Conservation (phyloP, 345 rosid genomes). For the Linum lewisii region DNA sequence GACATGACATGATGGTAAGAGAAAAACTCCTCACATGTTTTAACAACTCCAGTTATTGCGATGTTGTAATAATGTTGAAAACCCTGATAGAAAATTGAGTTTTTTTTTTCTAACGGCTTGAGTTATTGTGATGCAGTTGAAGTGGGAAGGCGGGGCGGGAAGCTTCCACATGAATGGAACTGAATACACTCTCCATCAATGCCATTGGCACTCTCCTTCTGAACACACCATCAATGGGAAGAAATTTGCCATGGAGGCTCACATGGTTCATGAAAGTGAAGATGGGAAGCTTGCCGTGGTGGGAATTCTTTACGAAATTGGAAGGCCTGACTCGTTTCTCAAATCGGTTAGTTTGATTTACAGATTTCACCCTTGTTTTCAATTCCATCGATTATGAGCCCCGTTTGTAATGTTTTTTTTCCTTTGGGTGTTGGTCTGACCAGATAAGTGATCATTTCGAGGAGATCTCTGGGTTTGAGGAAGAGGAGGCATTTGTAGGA, state of each 20-base stretch:
- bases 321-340: constrained; percentile 59
- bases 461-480: constrained; percentile 19
- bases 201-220: constrained; percentile 60
- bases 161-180: constrained; percentile 31
- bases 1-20: constrained; percentile 77
- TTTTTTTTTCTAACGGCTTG: background rate
- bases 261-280: constrained; percentile 63
- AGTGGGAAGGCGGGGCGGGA: constrained; percentile 46
- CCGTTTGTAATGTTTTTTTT: background rate
- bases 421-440: background rate
- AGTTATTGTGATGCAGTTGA: constrained; percentile 25
- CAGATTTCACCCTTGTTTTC: background rate
- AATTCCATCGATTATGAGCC: background rate
- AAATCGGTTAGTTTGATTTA: constrained; percentile 27
- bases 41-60: constrained; percentile 1
- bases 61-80: background rate
- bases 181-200: constrained; percentile 26
- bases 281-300: constrained; percentile 64
- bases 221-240: constrained; percentile 44
- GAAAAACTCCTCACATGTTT: background rate
- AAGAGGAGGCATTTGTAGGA: constrained; percentile 31
- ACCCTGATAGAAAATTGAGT: too few relatives aligned
- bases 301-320: constrained; percentile 56
- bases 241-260: constrained; percentile 53
- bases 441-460: constrained; percentile 38